Evolutionary conservation across 1,284 basidiomycete genomes (phyloP).

Genomic region (Polyporus tsugae): DNA sequence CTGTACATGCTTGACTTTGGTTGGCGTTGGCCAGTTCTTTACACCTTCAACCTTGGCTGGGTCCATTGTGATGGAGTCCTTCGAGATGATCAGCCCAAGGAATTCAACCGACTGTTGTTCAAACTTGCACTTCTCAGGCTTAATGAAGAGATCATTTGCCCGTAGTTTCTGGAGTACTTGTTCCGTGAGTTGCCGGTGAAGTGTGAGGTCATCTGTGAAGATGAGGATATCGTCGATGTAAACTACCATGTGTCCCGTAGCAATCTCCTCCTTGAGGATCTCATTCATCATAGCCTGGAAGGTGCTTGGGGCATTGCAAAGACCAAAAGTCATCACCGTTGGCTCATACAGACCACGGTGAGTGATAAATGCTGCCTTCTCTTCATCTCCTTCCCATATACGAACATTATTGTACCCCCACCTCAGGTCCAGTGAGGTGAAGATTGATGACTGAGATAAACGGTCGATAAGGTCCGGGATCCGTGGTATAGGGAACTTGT

Average conservation of each 20-base stretch:
- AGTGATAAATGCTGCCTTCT: slow-evolving; percentile 24
- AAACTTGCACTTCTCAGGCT: slow-evolving; percentile 49
- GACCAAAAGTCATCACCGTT: slow-evolving; percentile 42
- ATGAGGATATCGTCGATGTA: slow-evolving; percentile 21
- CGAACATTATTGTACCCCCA: slow-evolving; percentile 23
- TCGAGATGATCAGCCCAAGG: background rate
- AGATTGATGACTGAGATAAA: slow-evolving; percentile 7
- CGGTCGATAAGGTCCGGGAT: slow-evolving; percentile 12
- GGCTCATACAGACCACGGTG: slow-evolving; percentile 38
- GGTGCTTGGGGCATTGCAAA: slow-evolving; percentile 42
- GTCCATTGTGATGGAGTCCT: slow-evolving; percentile 13
- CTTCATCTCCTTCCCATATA: slow-evolving; percentile 25
- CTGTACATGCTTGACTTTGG: slow-evolving; percentile 28
- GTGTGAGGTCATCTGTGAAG: slow-evolving; percentile 8
- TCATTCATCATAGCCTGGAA: slow-evolving; percentile 33
- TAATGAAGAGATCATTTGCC: slow-evolving; percentile 40
- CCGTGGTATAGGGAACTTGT: slow-evolving; percentile 18
- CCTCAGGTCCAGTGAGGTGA: slow-evolving; percentile 18
- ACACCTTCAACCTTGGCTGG: slow-evolving; percentile 19
- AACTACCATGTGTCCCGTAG: slow-evolving; percentile 8
- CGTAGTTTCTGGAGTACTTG: slow-evolving; percentile 43
- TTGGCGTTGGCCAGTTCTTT: slow-evolving; percentile 19
- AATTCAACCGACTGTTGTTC: slow-evolving; percentile 36
- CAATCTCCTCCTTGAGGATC: slow-evolving; percentile 11
- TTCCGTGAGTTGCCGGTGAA: slow-evolving; percentile 30